Evolutionary conservation across 2,329 filamentous ascomycete genomes (phyloP).

Genomic region (Fusarium setosum): DNA sequence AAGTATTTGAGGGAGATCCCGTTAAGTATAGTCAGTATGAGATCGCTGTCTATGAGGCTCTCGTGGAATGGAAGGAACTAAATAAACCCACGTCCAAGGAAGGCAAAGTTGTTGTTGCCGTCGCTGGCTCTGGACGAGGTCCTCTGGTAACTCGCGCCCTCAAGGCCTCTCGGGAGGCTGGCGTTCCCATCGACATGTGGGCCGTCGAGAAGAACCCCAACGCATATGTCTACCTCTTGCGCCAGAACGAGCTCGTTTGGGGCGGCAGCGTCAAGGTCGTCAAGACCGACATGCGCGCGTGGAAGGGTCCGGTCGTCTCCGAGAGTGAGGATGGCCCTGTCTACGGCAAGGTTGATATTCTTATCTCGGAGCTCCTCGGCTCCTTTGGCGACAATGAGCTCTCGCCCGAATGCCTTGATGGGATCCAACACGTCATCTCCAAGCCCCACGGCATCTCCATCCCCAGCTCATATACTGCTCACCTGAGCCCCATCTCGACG

Average conservation of each 20-base stretch:
- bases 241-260: conserved; percentile 89
- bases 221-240: conserved; percentile 90
- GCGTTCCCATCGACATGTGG: conserved; percentile 86
- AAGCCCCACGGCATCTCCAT: conserved; percentile 89
- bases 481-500: conserved; percentile 90
- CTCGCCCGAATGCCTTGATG: conserved; percentile 95
- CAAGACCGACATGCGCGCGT: conserved; percentile 96
- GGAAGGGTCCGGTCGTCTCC: conserved; percentile 80
- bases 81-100: conserved; percentile 78
- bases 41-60: conserved; percentile 80
- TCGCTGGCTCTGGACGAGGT: conserved; percentile 92
- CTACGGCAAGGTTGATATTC: conserved; percentile 83
- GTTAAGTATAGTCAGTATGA: conserved; percentile 99
- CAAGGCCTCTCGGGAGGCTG: conserved; percentile 79
- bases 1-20: conserved; percentile 98
- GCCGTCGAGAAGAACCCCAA: conserved; percentile 99
- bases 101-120: conserved; percentile 84
- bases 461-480: conserved; percentile 91
- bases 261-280: conserved; percentile 83
- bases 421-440: conserved; percentile 89
- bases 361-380: conserved; percentile 92
- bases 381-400: conserved; percentile 98
- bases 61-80: conserved; percentile 81
- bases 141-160: conserved; percentile 91
- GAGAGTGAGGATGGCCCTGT: conserved; percentile 57